These are phyloP conservation scores for Thermothielavioides terrestris DNA, from an alignment of 495 filamentous ascomycete species.

Conservation along the genomic window DNA sequence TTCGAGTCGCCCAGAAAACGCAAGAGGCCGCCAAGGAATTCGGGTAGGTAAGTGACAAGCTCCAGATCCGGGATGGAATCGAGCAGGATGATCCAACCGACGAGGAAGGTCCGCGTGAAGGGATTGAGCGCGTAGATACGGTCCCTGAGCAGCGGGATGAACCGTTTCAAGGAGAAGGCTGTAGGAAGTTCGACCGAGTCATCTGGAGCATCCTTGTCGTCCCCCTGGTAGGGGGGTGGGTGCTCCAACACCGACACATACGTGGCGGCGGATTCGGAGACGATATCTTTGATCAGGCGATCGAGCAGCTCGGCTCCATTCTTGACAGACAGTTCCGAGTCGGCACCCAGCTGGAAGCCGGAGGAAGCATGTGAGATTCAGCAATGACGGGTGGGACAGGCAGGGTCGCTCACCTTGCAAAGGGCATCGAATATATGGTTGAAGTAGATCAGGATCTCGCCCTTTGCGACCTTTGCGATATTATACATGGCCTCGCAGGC, in stretches of 20 bases:
- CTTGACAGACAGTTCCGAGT: slow-evolving; percentile 94
- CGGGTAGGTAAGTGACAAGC: slow-evolving; percentile 84
- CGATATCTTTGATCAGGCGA: slow-evolving; percentile 94
- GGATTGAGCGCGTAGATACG: slow-evolving; percentile 89
- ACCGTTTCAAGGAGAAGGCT: slow-evolving; percentile 83
- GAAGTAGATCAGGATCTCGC: slow-evolving; percentile 91
- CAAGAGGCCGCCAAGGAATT: slow-evolving; percentile 83
- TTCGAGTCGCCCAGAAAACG: slow-evolving; percentile 89
- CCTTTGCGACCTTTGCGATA: slow-evolving; percentile 98
- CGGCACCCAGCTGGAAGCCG: slow-evolving; percentile 74
- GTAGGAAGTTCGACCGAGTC: slow-evolving; percentile 58
- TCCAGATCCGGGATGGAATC: slow-evolving; percentile 97
- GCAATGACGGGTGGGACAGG: slow-evolving; percentile 11
- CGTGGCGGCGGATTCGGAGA: slow-evolving; percentile 89
- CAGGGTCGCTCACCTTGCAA: slow-evolving; percentile 60
- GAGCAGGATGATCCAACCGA: slow-evolving; percentile 89
- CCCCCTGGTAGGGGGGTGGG: slow-evolving; percentile 36
- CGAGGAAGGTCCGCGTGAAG: slow-evolving; percentile 89
- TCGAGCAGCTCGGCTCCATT: slow-evolving; percentile 97
- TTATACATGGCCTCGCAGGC: slow-evolving; percentile 99
- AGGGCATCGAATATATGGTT: slow-evolving; percentile 97
- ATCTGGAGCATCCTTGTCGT: slow-evolving; percentile 43
- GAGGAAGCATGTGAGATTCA: slow-evolving; percentile 3
- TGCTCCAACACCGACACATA: slow-evolving; percentile 85
- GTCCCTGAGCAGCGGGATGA: slow-evolving; percentile 88